Percentiles rank a stretch among this genome's conserved stretches.
Conservation (phyloP, 129 eudicot species). For the Solidago caesia region DNA sequence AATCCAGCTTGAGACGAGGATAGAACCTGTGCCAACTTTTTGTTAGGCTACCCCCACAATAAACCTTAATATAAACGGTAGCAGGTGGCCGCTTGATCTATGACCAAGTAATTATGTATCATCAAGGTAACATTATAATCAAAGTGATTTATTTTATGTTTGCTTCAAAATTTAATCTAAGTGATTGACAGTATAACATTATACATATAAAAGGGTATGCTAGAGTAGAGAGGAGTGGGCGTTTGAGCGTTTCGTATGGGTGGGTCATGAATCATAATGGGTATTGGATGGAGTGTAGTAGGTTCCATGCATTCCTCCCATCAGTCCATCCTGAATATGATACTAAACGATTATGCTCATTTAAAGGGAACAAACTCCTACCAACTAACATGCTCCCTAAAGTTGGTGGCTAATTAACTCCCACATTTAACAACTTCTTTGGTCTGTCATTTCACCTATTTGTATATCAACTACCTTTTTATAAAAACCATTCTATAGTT, state of each 20-base stretch:
- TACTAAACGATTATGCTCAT: conserved; percentile 38
- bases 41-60: no score
- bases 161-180: not conserved
- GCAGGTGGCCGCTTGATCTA: no score
- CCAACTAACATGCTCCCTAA: conserved; percentile 43
- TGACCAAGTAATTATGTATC: no score
- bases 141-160: no score
- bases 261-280: conserved; percentile 41
- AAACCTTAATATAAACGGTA: no score
- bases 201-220: conserved; percentile 9
- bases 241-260: conserved; percentile 23
- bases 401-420: conserved; percentile 40
- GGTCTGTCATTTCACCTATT: conserved; percentile 2
- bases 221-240: conserved; percentile 7
- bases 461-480: not conserved
- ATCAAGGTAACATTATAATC: no score
- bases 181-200: not conserved
- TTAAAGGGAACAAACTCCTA: conserved; percentile 41
- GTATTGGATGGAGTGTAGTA: conserved; percentile 32
- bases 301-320: conserved; percentile 34
- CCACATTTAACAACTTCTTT: conserved; percentile 3
- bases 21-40: no score
- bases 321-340: conserved; percentile 24
- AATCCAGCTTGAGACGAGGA: no score
- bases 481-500: no score